Evolutionary conservation across 495 filamentous ascomycete species (phyloP).

Genomic region (Parmelia sp.): DNA sequence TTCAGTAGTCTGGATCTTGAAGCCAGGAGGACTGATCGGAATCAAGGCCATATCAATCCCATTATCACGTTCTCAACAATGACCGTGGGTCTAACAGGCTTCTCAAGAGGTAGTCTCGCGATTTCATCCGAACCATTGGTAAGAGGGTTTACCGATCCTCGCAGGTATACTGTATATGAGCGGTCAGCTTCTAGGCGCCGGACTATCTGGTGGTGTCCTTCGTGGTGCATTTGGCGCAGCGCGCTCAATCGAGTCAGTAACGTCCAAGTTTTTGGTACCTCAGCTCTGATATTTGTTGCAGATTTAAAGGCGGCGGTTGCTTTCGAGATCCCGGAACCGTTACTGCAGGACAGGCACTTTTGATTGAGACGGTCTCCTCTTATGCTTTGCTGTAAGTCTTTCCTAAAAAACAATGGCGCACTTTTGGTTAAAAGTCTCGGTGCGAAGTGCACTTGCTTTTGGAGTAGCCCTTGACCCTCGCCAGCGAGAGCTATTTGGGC

Average conservation of each 20-base stretch:
- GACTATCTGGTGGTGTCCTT: conserved; percentile 40
- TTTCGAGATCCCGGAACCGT: conserved; percentile 28
- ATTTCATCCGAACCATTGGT: background rate
- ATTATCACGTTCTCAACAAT: conserved; percentile 48
- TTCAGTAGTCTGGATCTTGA: background rate
- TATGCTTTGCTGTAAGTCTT: conserved; percentile 31
- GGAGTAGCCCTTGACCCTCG: conserved; percentile 55
- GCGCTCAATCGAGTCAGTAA: conserved; percentile 16
- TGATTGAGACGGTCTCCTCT: conserved; percentile 42
- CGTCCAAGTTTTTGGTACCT: background rate
- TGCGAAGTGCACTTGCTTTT: conserved; percentile 32
- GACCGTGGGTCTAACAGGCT: conserved; percentile 43
- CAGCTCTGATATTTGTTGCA: conserved; percentile 12
- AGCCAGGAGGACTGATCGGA: background rate
- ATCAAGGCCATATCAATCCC: conserved; percentile 40
- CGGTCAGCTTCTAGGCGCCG: conserved; percentile 40
- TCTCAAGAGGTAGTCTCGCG: conserved; percentile 33
- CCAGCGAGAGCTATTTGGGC: conserved; percentile 46
- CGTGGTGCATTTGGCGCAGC: conserved; percentile 32
- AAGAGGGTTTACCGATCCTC: background rate
- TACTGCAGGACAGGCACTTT: conserved; percentile 32
- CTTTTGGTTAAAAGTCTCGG: background rate
- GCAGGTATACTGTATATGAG: conserved; percentile 35
- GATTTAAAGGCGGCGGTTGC: conserved; percentile 34
- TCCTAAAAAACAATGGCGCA: background rate